Conservation (phyloP, 169 alveolate species). For the Eimeria maxima region DNA sequence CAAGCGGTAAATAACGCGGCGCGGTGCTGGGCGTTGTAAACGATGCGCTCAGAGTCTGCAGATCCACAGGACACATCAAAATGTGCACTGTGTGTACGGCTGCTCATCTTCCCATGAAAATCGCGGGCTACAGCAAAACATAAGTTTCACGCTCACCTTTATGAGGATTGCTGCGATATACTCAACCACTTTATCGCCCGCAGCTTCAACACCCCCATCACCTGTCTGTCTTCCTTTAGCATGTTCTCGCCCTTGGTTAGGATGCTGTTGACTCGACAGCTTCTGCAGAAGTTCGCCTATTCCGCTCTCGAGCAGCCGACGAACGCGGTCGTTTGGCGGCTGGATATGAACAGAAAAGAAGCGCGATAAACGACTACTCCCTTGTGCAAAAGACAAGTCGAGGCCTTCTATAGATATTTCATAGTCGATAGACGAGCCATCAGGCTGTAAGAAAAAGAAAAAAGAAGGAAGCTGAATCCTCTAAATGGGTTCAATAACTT, state of each 20-base stretch:
- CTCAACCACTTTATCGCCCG: slow-evolving; percentile 49
- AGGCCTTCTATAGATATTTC: slow-evolving; percentile 69
- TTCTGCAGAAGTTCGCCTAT: slow-evolving; percentile 27
- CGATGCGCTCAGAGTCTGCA: slow-evolving; percentile 67
- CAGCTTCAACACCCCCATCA: not conserved
- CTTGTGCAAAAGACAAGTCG: slow-evolving; percentile 28
- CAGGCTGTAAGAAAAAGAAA: slow-evolving; percentile 11
- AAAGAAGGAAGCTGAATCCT: not conserved
- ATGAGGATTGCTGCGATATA: slow-evolving; percentile 41
- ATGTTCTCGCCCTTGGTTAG: slow-evolving; percentile 1
- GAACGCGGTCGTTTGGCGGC: slow-evolving; percentile 62
- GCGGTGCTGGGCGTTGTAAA: slow-evolving; percentile 28
- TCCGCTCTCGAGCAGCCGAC: slow-evolving; percentile 30
- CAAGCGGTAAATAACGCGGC: slow-evolving; percentile 23
- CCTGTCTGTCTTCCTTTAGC: not conserved
- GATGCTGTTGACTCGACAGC: not conserved
- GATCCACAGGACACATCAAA: not conserved
- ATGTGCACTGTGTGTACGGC: not conserved
- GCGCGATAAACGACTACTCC: not conserved
- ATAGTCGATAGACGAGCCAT: slow-evolving; percentile 31
- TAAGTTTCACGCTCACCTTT: not conserved
- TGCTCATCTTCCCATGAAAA: too few relatives aligned
- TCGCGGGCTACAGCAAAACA: not conserved
- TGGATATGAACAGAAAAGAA: slow-evolving; percentile 40
- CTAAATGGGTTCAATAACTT: not conserved